A percentile compares a stretch with the other conserved stretches of the same genome.
These are phyloP conservation scores for Trichoderma simmonsii DNA, from an alignment of 2,329 filamentous ascomycete genomes.

Conservation along the genomic window DNA sequence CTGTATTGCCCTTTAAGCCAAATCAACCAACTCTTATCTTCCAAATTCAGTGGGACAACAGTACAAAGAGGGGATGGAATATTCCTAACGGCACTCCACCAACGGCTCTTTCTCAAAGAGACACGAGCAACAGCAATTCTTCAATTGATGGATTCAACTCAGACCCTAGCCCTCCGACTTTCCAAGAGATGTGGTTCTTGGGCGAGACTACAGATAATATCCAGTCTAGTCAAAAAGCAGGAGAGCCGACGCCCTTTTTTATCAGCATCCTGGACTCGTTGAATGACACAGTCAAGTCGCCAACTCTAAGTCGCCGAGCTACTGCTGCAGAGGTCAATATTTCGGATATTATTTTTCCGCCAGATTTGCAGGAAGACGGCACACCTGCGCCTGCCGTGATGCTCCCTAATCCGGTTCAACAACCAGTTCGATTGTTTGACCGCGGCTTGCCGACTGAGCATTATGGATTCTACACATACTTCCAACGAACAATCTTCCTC, in stretches of 20 bases:
- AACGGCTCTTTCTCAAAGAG: constrained; percentile 26
- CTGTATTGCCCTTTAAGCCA: constrained; percentile 59
- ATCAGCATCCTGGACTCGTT: constrained; percentile 64
- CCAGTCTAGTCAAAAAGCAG: constrained; percentile 63
- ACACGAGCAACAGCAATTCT: constrained; percentile 6
- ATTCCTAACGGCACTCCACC: constrained; percentile 39
- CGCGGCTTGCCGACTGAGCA: constrained; percentile 77
- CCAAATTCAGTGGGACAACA: constrained; percentile 71
- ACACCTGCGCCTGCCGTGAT: constrained; percentile 69
- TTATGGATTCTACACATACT: constrained; percentile 93
- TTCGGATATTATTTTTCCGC: constrained; percentile 56
- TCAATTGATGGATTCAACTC: constrained; percentile 41
- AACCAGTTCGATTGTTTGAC: constrained; percentile 83
- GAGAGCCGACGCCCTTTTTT: constrained; percentile 86
- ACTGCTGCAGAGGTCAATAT: constrained; percentile 24
- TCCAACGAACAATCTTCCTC: constrained; percentile 81
- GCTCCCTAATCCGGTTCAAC: constrained; percentile 66
- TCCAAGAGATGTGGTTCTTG: constrained; percentile 73
- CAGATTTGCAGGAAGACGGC: constrained; percentile 63
- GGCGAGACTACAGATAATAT: constrained; percentile 82
- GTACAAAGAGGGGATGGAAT: constrained; percentile 51
- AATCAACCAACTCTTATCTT: constrained; percentile 77
- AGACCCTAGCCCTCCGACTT: constrained; percentile 55
- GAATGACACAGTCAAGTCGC: constrained; percentile 32
- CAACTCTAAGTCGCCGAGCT: constrained; percentile 22